A percentile compares a stretch with the other conserved stretches of the same genome.
Evolutionary conservation across 2,329 filamentous ascomycete species (phyloP).

Genomic region (Leptographium radiaticola): DNA sequence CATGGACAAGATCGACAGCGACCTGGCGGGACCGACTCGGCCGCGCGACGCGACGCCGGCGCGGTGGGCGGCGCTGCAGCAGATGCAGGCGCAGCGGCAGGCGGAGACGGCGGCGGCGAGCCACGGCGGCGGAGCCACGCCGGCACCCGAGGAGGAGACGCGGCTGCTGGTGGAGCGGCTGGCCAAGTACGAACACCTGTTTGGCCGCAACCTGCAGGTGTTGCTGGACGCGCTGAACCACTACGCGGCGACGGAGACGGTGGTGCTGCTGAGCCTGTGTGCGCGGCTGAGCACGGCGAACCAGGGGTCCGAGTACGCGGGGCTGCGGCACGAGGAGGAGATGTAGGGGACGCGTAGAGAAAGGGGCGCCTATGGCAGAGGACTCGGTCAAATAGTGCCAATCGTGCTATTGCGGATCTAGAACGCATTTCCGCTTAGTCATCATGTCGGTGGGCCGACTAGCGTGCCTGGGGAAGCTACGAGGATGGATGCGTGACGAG

Average conservation of each 20-base stretch:
- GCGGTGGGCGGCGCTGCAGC: constrained; percentile 47
- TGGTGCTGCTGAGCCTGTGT: constrained; percentile 80
- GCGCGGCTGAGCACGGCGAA: constrained; percentile 71
- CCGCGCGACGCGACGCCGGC: constrained; percentile 46
- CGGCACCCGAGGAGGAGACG: constrained; percentile 21
- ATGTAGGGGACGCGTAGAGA: neutral
- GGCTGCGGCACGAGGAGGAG: constrained; percentile 41
- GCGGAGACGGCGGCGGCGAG: constrained; percentile 15
- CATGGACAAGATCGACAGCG: constrained; percentile 70
- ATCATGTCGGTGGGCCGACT: too few species aligned
- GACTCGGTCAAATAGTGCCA: too few species aligned
- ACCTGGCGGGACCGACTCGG: constrained; percentile 47
- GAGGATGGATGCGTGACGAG: too few species aligned
- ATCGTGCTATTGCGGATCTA: too few species aligned
- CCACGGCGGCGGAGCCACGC: constrained; percentile 15
- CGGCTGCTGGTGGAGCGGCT: constrained; percentile 64
- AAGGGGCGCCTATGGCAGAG: too few species aligned
- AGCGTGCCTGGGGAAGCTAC: too few species aligned
- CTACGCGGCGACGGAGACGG: constrained; percentile 93
- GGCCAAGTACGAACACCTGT: constrained; percentile 85
- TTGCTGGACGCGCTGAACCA: constrained; percentile 91
- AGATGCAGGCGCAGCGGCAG: constrained; percentile 26
- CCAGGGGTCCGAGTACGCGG: constrained; percentile 56
- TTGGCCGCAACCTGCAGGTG: constrained; percentile 83
- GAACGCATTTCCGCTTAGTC: too few species aligned